Base-by-base conservation (phyloP, 192 early-diverging fungal genomes). In the Mortierella hygrophila region DNA sequence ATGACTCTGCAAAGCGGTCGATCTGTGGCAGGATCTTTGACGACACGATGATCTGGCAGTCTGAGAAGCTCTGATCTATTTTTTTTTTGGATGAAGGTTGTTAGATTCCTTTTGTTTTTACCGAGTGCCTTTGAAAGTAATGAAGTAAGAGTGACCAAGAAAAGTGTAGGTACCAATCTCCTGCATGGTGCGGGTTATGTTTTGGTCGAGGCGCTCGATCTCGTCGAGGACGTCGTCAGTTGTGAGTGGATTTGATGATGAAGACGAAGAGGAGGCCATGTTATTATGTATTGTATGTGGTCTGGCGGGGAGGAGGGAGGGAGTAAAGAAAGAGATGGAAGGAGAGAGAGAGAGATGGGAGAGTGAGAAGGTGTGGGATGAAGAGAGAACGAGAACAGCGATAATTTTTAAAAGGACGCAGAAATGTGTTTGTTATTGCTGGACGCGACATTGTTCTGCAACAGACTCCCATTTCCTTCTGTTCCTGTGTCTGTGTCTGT, bases 131-230 rank as follows among this genome's bases (percentile, higher is more conserved):
- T 60, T 26, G 4, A 26, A 60, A 26, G 55, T 55, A 3, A 6
- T 6, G 23, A 52, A 52, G 18, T 2, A 18, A 11, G 44, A 49
- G 44, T 46, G 8, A 52, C 49, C 78, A 81, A 79, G 79, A 13
- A 26, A 20, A n/a, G 44, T 49, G 44, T 26, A 21, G 40, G 75
- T 86, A 86, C 84, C 84, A 69, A 91, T 90, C 15, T 87, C 87
- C 80, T 91, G 92, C 15, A 93, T 76, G 13, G 91, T 90, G 41
- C 90, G 84, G 16, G 92, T 93, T 52, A 93, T 91, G 63, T 88
- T 85, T 69, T 93, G 92, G 37, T 93, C 88, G 41, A 93, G 72
- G 41, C 89, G 89, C 80, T 93, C 92, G 35, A 91, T 81, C 54
- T 91, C 89, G 79, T 87, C 81, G 80, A 83, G 76, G 52, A 80